phyloP scores from a whole-genome alignment of 306 rosid genomes.

The Vicia villosa region DNA sequence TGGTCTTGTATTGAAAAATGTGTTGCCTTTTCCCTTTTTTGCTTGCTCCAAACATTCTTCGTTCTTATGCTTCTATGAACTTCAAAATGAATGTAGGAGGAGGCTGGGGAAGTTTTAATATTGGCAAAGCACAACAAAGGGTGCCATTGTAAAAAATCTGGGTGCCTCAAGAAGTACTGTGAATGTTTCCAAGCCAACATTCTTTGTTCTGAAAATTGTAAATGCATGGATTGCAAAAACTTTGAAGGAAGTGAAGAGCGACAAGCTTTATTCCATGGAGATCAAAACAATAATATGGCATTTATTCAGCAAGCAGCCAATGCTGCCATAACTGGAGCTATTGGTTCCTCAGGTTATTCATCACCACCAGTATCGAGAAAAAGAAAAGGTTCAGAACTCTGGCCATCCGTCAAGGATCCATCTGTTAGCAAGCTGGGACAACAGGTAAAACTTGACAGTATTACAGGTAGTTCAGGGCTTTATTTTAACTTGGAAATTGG shows the following conservation, averaged over 20 bases:
- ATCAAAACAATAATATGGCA: constrained; percentile 80
- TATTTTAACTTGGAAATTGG: constrained; percentile 32
- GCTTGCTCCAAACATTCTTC: background rate
- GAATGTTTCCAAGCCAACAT: constrained; percentile 99
- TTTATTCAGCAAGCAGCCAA: constrained; percentile 96
- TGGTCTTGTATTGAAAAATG: constrained; percentile 12
- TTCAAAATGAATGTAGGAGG: constrained; percentile 69
- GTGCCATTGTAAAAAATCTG: constrained; percentile 98
- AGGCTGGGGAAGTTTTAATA: constrained; percentile 81
- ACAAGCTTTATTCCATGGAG: constrained; percentile 94
- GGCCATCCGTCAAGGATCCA: constrained; percentile 66
- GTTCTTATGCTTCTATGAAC: constrained; percentile 31
- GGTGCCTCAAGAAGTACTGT: constrained; percentile 98
- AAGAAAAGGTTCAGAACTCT: constrained; percentile 80
- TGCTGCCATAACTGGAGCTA: constrained; percentile 99
- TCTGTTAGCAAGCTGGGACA: constrained; percentile 65
- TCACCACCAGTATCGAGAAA: constrained; percentile 80
- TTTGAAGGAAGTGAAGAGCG: constrained; percentile 99
- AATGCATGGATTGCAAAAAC: constrained; percentile 98
- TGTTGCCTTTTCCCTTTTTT: constrained; percentile 18
- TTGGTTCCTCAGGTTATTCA: constrained; percentile 96
- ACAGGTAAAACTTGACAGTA: constrained; percentile 61
- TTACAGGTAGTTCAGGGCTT: background rate
- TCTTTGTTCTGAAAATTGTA: constrained; percentile 98
- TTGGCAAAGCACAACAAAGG: constrained; percentile 98